phyloP scores from a whole-genome alignment of 129 eudicot species.

The Chrysanthemum lavandulifolium region DNA sequence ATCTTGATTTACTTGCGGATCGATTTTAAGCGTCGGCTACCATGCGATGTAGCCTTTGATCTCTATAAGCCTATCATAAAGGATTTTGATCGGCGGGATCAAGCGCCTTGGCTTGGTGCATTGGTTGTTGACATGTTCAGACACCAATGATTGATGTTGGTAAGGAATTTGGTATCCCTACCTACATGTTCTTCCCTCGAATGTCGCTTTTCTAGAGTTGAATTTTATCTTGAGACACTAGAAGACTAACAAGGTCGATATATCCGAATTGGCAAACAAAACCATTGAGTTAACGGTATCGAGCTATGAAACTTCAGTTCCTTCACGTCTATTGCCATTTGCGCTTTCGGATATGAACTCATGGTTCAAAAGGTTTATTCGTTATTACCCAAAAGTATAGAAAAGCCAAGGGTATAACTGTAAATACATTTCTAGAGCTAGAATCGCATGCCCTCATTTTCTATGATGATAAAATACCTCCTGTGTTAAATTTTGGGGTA shows the following conservation, averaged over 20 bases:
- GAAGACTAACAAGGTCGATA: constrained; percentile 36
- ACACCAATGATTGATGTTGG: constrained; percentile 58
- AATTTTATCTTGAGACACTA: constrained; percentile 38
- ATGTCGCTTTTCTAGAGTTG: constrained; percentile 43
- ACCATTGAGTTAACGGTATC: constrained; percentile 20
- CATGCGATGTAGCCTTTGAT: constrained; percentile 20
- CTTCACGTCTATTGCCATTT: constrained; percentile 32
- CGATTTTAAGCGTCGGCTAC: constrained; percentile 25
- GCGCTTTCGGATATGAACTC: constrained; percentile 26
- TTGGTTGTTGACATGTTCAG: constrained; percentile 60
- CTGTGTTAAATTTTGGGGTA: constrained; percentile 1
- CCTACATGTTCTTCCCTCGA: constrained; percentile 47
- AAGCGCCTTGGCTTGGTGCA: neutral
- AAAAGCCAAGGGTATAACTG: constrained; percentile 45
- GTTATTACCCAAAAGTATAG: constrained; percentile 33
- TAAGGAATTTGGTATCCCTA: constrained; percentile 40
- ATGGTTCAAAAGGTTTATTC: constrained; percentile 36
- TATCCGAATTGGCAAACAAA: constrained; percentile 24
- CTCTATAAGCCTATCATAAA: constrained; percentile 37
- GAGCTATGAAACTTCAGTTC: constrained; percentile 32
- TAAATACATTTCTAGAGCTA: constrained; percentile 50
- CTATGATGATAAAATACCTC: constrained; percentile 35
- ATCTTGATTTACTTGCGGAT: constrained; percentile 26
- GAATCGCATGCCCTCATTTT: constrained; percentile 41
- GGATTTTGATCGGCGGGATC: constrained; percentile 22